Percentiles rank a stretch among this genome's conserved stretches.
Conservation (phyloP, 108 stramenopile genomes). For the Skeletonema costatum region DNA sequence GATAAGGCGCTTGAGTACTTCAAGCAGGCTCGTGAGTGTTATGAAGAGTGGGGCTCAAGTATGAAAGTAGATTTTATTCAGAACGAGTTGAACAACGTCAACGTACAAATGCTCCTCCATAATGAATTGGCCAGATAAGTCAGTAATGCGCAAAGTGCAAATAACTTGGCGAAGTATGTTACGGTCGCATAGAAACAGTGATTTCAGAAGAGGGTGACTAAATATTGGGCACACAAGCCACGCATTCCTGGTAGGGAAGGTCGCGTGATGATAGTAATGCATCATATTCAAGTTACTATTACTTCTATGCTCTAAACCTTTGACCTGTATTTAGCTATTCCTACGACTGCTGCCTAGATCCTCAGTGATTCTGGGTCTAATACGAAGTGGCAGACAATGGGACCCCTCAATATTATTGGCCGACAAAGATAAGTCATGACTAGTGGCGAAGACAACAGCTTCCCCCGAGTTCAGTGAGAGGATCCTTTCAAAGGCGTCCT, state of each 20-base stretch:
- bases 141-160: too few relatives aligned
- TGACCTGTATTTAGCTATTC: neutral
- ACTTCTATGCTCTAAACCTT: too few relatives aligned
- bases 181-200: too few relatives aligned
- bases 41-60: neutral
- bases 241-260: too few relatives aligned
- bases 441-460: conserved; percentile 37
- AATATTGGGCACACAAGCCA: too few relatives aligned
- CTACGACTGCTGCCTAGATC: conserved; percentile 34
- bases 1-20: neutral
- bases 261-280: too few relatives aligned
- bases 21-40: neutral
- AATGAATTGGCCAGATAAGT: too few relatives aligned
- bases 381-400: conserved; percentile 26
- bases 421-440: conserved; percentile 9
- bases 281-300: too few relatives aligned
- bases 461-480: conserved; percentile 18
- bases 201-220: too few relatives aligned
- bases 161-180: too few relatives aligned
- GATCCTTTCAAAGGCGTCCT: conserved; percentile 15
- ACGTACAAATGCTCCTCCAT: neutral
- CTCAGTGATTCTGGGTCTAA: conserved; percentile 32
- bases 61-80: neutral
- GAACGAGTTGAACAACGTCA: neutral
- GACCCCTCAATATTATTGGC: conserved; percentile 12